Evolutionary conservation across 768 basidiomycete genomes (phyloP).

Genomic region (Leucosporidium creatinivorum): DNA sequence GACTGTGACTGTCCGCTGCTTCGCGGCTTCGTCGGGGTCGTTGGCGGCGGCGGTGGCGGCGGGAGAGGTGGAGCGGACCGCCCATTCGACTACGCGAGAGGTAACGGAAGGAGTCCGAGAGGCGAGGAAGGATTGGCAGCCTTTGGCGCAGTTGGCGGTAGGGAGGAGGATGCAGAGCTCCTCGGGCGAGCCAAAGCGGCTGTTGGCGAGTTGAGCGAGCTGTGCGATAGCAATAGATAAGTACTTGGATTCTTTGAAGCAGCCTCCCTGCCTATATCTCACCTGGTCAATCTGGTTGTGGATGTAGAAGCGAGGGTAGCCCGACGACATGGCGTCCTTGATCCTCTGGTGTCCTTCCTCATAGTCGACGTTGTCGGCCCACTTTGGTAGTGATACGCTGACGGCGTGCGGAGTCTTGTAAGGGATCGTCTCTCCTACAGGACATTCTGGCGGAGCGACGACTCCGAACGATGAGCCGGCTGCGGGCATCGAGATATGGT

Average conservation of each 20-base stretch:
- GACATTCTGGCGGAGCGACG: slow-evolving; percentile 16
- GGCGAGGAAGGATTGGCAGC: slow-evolving; percentile 64
- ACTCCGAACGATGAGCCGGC: slow-evolving; percentile 3
- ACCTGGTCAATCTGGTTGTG: slow-evolving; percentile 79
- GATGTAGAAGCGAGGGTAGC: slow-evolving; percentile 93
- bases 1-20: slow-evolving; percentile 49
- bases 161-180: slow-evolving; percentile 77
- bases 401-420: slow-evolving; percentile 65
- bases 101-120: slow-evolving; percentile 51
- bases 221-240: slow-evolving; percentile 40
- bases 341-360: slow-evolving; percentile 82
- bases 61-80: slow-evolving; percentile 46
- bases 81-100: slow-evolving; percentile 64
- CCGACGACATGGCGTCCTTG: slow-evolving; percentile 68
- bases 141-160: slow-evolving; percentile 61
- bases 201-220: slow-evolving; percentile 69
- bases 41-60: slow-evolving; percentile 19
- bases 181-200: slow-evolving; percentile 62
- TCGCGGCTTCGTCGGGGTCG: slow-evolving; percentile 8
- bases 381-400: slow-evolving; percentile 88
- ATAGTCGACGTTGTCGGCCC: slow-evolving; percentile 84
- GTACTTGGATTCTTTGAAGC: neutral
- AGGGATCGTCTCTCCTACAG: slow-evolving; percentile 33
- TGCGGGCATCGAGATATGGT: neutral
- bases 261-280: slow-evolving; percentile 32